Evolutionary conservation across 257 asterid genomes (phyloP).

Genomic region (Fraxinus excelsior): DNA sequence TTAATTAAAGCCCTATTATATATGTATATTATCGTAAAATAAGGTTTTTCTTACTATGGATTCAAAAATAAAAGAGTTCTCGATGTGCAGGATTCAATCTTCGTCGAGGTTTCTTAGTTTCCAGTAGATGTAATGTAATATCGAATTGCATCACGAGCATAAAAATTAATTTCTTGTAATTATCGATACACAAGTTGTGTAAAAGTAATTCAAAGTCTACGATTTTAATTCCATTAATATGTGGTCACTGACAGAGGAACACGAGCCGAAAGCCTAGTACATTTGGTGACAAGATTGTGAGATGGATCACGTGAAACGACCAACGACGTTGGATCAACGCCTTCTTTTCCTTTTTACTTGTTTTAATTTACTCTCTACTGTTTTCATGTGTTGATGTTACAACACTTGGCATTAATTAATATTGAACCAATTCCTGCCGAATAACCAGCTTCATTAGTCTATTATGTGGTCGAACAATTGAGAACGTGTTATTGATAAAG

Average conservation of each 20-base stretch:
- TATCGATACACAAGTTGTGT: too few relatives aligned
- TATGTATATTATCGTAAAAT: too few relatives aligned
- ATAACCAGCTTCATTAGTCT: background rate
- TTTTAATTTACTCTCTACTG: background rate
- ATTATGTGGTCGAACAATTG: background rate
- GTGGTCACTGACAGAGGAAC: conserved; percentile 21
- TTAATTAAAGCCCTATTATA: too few relatives aligned
- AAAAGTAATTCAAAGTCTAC: background rate
- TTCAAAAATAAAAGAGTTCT: too few relatives aligned
- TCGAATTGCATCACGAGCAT: too few relatives aligned
- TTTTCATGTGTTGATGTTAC: background rate
- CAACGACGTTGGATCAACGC: conserved; percentile 38
- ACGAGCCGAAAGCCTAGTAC: conserved; percentile 11
- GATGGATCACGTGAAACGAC: conserved; percentile 42
- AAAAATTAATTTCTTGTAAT: too few relatives aligned
- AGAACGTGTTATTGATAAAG: background rate
- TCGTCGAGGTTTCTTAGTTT: too few relatives aligned
- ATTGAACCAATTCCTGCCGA: background rate
- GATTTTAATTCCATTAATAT: background rate
- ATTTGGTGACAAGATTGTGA: conserved; percentile 15
- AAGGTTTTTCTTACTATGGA: too few relatives aligned
- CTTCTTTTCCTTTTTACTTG: conserved; percentile 4
- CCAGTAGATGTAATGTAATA: too few relatives aligned
- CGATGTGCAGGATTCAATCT: too few relatives aligned
- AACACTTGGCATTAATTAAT: background rate